Evolutionary conservation across 1,284 basidiomycete species (phyloP).

Genomic region (Paramarasmius palmivorus): DNA sequence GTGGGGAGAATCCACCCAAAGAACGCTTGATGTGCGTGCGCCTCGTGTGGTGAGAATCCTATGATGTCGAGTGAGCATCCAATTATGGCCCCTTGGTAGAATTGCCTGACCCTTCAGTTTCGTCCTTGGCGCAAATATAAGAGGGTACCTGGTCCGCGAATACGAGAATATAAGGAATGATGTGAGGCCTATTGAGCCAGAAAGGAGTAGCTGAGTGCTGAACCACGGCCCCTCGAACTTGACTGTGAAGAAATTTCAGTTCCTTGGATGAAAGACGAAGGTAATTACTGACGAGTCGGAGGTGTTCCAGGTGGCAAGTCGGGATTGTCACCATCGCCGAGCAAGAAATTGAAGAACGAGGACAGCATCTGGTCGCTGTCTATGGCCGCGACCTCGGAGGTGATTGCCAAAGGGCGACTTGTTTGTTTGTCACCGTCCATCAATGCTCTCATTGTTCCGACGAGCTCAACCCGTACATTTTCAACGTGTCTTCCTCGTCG

Average conservation of each 20-base stretch:
- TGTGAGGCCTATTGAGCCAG: slow-evolving; percentile 73
- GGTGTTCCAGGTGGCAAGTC: slow-evolving; percentile 57
- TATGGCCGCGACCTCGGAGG: background rate
- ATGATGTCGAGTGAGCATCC: slow-evolving; percentile 7
- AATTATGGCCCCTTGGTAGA: background rate
- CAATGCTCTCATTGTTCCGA: slow-evolving; percentile 11
- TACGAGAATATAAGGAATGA: slow-evolving; percentile 91
- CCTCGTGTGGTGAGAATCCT: slow-evolving; percentile 91
- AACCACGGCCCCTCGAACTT: slow-evolving; percentile 92
- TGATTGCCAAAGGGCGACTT: background rate
- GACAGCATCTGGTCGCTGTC: background rate
- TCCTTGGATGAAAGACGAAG: background rate
- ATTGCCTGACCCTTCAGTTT: slow-evolving; percentile 81
- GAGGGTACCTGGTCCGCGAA: slow-evolving; percentile 83
- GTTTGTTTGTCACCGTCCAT: background rate
- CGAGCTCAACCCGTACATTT: slow-evolving; percentile 9
- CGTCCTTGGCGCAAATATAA: slow-evolving; percentile 90
- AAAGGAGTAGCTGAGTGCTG: slow-evolving; percentile 85
- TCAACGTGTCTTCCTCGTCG: slow-evolving; percentile 7
- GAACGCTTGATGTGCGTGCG: slow-evolving; percentile 80
- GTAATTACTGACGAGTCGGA: slow-evolving; percentile 46
- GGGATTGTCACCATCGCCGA: slow-evolving; percentile 22
- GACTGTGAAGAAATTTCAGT: slow-evolving; percentile 31
- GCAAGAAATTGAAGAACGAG: slow-evolving; percentile 1
- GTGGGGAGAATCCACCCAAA: slow-evolving; percentile 97